Percentiles rank a stretch among this genome's conserved stretches.
phyloP scores from a whole-genome alignment of 2,329 filamentous ascomycete genomes.

The Fusarium sp. region DNA sequence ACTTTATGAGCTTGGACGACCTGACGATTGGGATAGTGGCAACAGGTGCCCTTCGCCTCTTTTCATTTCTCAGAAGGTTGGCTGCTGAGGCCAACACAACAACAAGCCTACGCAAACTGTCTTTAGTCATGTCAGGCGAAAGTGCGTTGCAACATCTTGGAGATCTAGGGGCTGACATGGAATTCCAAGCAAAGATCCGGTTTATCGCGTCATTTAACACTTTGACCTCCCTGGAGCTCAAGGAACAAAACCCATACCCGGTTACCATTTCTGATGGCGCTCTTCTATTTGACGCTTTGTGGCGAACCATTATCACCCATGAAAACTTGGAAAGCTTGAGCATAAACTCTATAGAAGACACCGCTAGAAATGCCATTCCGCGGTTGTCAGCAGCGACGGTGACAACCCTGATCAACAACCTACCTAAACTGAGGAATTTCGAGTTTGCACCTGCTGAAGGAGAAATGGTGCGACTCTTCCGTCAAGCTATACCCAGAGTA shows the following conservation, averaged over 20 bases:
- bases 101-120: neutral
- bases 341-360: neutral
- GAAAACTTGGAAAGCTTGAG: neutral
- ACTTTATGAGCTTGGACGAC: neutral
- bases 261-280: neutral
- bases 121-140: neutral
- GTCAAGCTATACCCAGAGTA: too few species aligned
- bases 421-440: neutral
- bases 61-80: neutral
- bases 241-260: neutral
- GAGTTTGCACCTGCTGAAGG: neutral
- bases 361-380: neutral
- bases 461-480: conserved; percentile 12
- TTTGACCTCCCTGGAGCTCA: neutral
- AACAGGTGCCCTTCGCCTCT: neutral
- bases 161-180: neutral
- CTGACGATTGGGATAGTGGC: neutral
- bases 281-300: neutral
- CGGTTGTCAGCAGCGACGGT: neutral
- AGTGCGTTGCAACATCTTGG: neutral
- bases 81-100: neutral
- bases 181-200: neutral
- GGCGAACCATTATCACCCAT: neutral
- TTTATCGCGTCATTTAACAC: neutral
- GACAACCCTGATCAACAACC: neutral